These are phyloP conservation scores for Pezicula neosporulosa DNA, from an alignment of 2,329 filamentous ascomycete species.

Conservation along the genomic window DNA sequence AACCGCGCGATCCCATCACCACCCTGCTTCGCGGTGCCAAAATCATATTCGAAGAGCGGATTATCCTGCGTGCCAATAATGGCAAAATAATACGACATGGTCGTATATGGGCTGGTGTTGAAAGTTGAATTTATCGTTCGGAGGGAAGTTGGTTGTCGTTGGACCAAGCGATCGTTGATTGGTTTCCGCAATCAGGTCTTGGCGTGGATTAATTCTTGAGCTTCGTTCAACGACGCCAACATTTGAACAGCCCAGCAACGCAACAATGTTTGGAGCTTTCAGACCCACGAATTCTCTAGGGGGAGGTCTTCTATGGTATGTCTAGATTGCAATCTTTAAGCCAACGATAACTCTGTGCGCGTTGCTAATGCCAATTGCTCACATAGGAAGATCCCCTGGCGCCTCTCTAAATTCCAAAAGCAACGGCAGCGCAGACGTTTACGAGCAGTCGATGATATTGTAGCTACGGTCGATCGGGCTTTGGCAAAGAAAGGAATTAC, in stretches of 20 bases:
- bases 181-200: slow-evolving; percentile 16
- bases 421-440: slow-evolving; percentile 79
- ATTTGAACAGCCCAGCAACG: slow-evolving; percentile 8
- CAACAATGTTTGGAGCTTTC: slow-evolving; percentile 78
- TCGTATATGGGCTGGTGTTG: slow-evolving; percentile 14
- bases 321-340: slow-evolving; percentile 2
- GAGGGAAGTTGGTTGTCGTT: slow-evolving; percentile 1
- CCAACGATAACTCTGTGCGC: slow-evolving; percentile 1
- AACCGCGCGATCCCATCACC: slow-evolving; percentile 91
- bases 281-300: slow-evolving; percentile 73
- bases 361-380: slow-evolving; percentile 13
- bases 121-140: background rate
- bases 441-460: slow-evolving; percentile 81
- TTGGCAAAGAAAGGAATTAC: slow-evolving; percentile 70
- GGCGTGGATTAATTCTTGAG: slow-evolving; percentile 18
- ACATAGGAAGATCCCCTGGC: slow-evolving; percentile 88
- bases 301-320: slow-evolving; percentile 79
- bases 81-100: slow-evolving; percentile 98
- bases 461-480: slow-evolving; percentile 77
- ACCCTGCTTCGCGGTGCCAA: slow-evolving; percentile 93
- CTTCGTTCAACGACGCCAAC: slow-evolving; percentile 8
- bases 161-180: slow-evolving; percentile 18
- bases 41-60: slow-evolving; percentile 94
- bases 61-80: slow-evolving; percentile 95
- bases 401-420: slow-evolving; percentile 89